Conservation (phyloP, 2,329 filamentous ascomycete genomes). For the Ophiocordyceps camponoti-rufipedis region DNA sequence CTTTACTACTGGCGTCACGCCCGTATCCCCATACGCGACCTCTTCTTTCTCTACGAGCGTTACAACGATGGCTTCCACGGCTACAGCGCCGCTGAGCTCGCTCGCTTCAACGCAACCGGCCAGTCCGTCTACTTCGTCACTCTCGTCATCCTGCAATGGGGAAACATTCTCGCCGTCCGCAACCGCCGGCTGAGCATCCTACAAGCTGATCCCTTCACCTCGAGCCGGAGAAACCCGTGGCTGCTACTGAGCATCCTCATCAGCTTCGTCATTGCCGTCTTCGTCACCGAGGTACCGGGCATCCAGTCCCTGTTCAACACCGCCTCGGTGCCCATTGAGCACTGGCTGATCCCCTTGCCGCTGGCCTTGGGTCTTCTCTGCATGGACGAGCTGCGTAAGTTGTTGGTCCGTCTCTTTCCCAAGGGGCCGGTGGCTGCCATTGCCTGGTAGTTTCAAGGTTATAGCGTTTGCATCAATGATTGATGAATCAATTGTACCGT, state of each 20-base stretch:
- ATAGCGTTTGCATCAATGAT: no score
- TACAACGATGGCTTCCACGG: slow-evolving; percentile 30
- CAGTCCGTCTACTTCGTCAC: slow-evolving; percentile 36
- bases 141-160: slow-evolving; percentile 33
- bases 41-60: slow-evolving; percentile 30
- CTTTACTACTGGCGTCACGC: slow-evolving; percentile 30
- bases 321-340: slow-evolving; percentile 29
- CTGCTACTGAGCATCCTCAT: slow-evolving; percentile 25
- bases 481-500: no score
- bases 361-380: slow-evolving; percentile 28
- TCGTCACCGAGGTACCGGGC: slow-evolving; percentile 31
- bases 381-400: slow-evolving; percentile 34
- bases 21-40: slow-evolving; percentile 24
- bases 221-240: slow-evolving; percentile 29
- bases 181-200: slow-evolving; percentile 32
- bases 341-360: slow-evolving; percentile 31
- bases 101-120: slow-evolving; percentile 27
- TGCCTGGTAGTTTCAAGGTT: slow-evolving; percentile 22
- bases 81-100: slow-evolving; percentile 24
- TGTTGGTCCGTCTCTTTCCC: slow-evolving; percentile 26
- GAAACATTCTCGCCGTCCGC: slow-evolving; percentile 30
- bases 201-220: slow-evolving; percentile 28
- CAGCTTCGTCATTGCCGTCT: slow-evolving; percentile 30
- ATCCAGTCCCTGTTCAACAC: slow-evolving; percentile 30
- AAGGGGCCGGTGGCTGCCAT: slow-evolving; percentile 24